Base-by-base conservation (phyloP, 1,139 yeast species). In the Candida sanyaensis region DNA sequence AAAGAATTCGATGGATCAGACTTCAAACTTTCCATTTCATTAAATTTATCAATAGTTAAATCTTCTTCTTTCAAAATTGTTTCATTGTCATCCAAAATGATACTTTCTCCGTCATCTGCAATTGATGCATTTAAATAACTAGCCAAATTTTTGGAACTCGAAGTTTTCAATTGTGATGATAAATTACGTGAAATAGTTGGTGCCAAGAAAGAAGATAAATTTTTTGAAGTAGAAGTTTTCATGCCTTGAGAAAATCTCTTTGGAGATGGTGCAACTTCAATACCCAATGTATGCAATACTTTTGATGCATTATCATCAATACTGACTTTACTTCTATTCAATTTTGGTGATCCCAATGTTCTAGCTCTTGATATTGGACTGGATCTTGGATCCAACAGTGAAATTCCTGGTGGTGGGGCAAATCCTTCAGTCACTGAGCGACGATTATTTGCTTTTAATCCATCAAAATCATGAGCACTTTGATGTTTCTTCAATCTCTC, bases 271-370 rank as follows among this genome's bases (percentile, higher is more conserved):
- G 61, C 54, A 45, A 76, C 56, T 24, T 70, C 73, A 40, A 78
- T 74, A 4, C 83, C 83, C 43, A 77, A 60, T 50, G 66, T 72
- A 46, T 71, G 72, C 48, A 78, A 66, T 1, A 77, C 78, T 43
- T 68, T 68, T 2, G 66, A 62, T 41, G 76, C 69, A 50, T 52
- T 50, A 31, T 51, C 55, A 41, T 49, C 50, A 5, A 44, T 42
- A 23, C 23, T 36, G n/a, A 42, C 44, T 8, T 33, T 29, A 28
- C 43, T 48, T 11, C 41, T 39, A 46, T 61, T 55, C 26, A 13
- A 42, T 1, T 68, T 56, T 9, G 69, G 69, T 5, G 70, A 52
- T 4, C 68, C 69, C 36, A 74, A 61, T 1, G 78, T 66, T 51
- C 67, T 68, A 5, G 79, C 78, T 43, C 79, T 55, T 32, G 71